Evolutionary conservation across 2,329 filamentous ascomycete species (phyloP).

Genomic region (Macroventuria anomochaeta): DNA sequence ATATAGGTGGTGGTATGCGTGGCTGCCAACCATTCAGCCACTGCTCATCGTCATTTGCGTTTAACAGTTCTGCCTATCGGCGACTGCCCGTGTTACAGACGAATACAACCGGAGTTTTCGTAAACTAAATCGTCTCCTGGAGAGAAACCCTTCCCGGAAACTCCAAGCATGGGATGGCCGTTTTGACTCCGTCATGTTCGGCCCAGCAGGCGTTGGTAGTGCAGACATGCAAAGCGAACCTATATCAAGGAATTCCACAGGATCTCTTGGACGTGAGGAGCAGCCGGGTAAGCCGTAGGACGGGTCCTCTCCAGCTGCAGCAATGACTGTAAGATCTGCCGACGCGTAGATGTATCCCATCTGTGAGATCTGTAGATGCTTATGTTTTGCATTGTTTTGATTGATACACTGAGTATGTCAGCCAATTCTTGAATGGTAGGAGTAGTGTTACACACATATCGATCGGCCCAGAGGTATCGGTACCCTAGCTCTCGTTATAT

Average conservation of each 20-base stretch:
- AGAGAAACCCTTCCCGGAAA: neutral
- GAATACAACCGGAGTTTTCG: neutral
- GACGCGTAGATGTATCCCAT: neutral
- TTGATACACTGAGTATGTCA: neutral
- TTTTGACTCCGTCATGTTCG: neutral
- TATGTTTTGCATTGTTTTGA: neutral
- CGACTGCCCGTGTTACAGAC: neutral
- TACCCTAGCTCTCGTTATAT: too few relatives aligned
- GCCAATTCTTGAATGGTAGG: neutral
- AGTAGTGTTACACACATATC: too few relatives aligned
- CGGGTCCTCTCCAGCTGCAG: neutral
- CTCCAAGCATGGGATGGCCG: neutral
- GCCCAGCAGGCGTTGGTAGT: neutral
- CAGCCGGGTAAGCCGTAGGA: neutral
- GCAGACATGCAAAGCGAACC: neutral
- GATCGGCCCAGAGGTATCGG: too few relatives aligned
- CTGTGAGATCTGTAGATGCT: neutral
- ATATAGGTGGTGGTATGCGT: too few relatives aligned
- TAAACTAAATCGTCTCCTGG: neutral
- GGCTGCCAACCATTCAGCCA: too few relatives aligned
- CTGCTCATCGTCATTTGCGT: too few relatives aligned
- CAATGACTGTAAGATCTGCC: neutral
- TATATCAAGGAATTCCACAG: neutral
- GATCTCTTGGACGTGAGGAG: too few relatives aligned
- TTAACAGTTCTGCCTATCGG: too few relatives aligned